Percentiles rank a stretch among this genome's conserved stretches.
Evolutionary conservation across 2,329 filamentous ascomycete genomes (phyloP).

Genomic region (Verticillium zaregamsianum): DNA sequence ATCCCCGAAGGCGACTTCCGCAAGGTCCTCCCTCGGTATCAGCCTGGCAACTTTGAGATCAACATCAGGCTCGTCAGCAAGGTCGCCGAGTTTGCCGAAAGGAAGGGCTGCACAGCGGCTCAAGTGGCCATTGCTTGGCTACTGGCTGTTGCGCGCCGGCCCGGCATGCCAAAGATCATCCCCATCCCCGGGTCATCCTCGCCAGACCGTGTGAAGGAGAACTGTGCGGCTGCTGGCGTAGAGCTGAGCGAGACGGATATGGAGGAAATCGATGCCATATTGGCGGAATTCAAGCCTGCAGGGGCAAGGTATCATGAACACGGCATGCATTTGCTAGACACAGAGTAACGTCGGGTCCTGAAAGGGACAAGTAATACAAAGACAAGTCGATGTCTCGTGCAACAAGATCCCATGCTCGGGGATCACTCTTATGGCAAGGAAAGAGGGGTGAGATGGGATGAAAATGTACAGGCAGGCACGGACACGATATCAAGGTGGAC

Average conservation of each 20-base stretch:
- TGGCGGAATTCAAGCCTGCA: background rate
- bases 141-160: conserved; percentile 27
- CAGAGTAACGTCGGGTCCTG: background rate
- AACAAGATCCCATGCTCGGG: background rate
- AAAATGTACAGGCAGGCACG: background rate
- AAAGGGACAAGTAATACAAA: too few species aligned
- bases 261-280: conserved; percentile 30
- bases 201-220: conserved; percentile 53
- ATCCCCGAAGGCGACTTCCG: conserved; percentile 43
- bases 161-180: conserved; percentile 44
- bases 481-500: background rate
- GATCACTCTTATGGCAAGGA: background rate
- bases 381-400: too few species aligned
- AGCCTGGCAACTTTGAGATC: conserved; percentile 44
- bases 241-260: conserved; percentile 46
- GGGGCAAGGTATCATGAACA: background rate
- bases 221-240: conserved; percentile 38
- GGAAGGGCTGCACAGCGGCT: conserved; percentile 42
- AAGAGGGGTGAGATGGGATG: background rate
- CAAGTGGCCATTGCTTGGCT: conserved; percentile 56
- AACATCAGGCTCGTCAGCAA: conserved; percentile 45
- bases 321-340: background rate
- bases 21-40: conserved; percentile 39
- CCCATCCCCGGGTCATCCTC: conserved; percentile 63
- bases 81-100: conserved; percentile 39